Percentiles rank a stretch among this genome's conserved stretches.
phyloP scores from a whole-genome alignment of 345 rosid genomes.

The Citrus sp. region DNA sequence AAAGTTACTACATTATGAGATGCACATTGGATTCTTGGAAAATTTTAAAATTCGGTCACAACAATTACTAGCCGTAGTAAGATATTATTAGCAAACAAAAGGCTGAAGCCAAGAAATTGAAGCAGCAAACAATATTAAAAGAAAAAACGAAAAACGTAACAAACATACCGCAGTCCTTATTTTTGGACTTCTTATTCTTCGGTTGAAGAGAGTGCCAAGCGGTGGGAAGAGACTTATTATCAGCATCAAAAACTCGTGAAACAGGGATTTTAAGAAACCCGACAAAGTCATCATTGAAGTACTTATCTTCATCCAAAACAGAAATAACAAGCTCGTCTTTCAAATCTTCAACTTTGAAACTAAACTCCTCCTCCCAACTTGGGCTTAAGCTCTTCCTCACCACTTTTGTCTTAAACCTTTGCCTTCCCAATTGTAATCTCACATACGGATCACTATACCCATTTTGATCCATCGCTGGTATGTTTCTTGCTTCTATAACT shows the following conservation, averaged over 20 bases:
- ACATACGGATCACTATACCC: conserved; percentile 94
- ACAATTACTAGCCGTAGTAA: background rate
- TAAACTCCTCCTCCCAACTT: conserved; percentile 85
- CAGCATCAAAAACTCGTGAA: conserved; percentile 70
- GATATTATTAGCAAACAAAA: background rate
- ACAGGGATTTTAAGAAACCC: conserved; percentile 70
- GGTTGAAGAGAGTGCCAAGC: conserved; percentile 79
- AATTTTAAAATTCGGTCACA: background rate
- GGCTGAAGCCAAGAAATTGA: background rate
- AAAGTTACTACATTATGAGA: background rate
- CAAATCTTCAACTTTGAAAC: conserved; percentile 93
- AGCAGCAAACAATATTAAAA: background rate
- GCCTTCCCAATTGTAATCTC: conserved; percentile 73
- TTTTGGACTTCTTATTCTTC: conserved; percentile 74
- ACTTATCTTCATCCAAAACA: conserved; percentile 89
- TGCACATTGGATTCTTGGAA: background rate
- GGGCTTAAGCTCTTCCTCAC: conserved; percentile 88
- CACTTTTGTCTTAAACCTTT: conserved; percentile 71
- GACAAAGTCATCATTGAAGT: conserved; percentile 80
- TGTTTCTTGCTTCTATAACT: conserved; percentile 75
- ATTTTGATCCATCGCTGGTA: conserved; percentile 86
- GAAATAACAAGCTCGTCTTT: conserved; percentile 68
- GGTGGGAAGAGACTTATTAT: conserved; percentile 66
- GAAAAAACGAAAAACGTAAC: background rate
- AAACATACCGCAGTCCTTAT: conserved; percentile 70